Percentiles rank a stretch among this genome's conserved stretches.
Conservation (phyloP, 129 eudicot species). For the Saposhnikovia divaricata region DNA sequence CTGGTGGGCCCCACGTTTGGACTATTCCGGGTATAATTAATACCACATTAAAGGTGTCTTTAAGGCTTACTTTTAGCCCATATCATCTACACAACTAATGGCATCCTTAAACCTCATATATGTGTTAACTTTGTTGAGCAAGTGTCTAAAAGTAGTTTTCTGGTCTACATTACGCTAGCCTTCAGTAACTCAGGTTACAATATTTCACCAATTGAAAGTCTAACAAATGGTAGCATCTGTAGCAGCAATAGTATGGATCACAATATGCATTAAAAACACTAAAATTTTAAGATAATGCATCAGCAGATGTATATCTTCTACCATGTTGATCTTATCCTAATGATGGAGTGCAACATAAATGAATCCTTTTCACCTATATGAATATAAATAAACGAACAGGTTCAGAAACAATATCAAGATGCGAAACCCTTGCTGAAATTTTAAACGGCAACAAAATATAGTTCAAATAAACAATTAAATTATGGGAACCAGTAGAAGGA, state of each 20-base stretch:
- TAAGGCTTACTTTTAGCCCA: no score
- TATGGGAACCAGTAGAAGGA: neutral
- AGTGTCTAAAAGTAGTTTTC: conserved; percentile 25
- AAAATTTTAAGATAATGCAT: conserved; percentile 24
- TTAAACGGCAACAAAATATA: neutral
- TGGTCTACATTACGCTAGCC: conserved; percentile 37
- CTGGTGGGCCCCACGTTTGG: no score
- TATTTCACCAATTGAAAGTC: conserved; percentile 64
- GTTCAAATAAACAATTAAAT: neutral
- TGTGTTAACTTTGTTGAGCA: conserved; percentile 27
- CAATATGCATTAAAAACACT: conserved; percentile 44
- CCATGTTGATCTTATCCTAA: conserved; percentile 30
- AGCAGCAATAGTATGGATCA: conserved; percentile 44
- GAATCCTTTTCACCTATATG: conserved; percentile 77
- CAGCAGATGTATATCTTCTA: conserved; percentile 9
- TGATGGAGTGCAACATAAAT: conserved; percentile 53
- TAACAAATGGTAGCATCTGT: conserved; percentile 46
- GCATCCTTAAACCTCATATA: conserved; percentile 22
- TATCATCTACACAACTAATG: conserved; percentile 16
- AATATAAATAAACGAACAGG: neutral
- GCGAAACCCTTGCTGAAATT: neutral
- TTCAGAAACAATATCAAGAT: neutral
- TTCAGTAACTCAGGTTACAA: conserved; percentile 20
- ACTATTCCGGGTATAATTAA: no score
- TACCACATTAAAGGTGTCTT: no score